Base-by-base conservation (phyloP, 192 early-diverging fungal genomes). In the Chytriomyces hyalinus region DNA sequence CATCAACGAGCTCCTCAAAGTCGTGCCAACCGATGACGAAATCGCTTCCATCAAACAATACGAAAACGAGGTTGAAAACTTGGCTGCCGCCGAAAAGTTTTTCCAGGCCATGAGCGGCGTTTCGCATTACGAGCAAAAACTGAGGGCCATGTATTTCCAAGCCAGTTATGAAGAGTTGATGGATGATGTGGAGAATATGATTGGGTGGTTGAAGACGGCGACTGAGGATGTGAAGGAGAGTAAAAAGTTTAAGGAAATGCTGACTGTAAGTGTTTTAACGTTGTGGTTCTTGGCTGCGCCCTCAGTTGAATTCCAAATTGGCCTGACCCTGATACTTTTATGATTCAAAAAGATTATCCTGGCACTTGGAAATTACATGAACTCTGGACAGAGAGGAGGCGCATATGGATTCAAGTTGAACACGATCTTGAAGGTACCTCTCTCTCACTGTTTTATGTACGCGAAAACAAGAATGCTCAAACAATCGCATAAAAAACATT, bases 301-400 rank as follows among this genome's bases (percentile, higher is more conserved):
- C n/a, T n/a, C n/a, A n/a, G n/a, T n/a, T n/a, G n/a, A n/a, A n/a
- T n/a, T n/a, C n/a, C n/a, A n/a, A n/a, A n/a, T n/a, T n/a, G n/a
- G n/a, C n/a, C n/a, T 71, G 36, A 36, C 36, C 36, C 36, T 59
- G 48, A 26, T 26, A 0, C 24, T 53, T 67, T n/a, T 15, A 9
- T 71, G 17, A 10, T 75, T 69, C 3, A 2, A 36, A 26, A 36
- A 82, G 81, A 78, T 87, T 22, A 86, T 88, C 70, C 76, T 88
- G 11, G 85, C 87, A 6, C 75, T 88, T 61, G 87, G 87, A 50
- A 88, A 88, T 72, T 88, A 88, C 50, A 82, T 88, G 83, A 88
- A 88, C 65, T 67, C 83, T 17, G 87, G 83, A 20, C 79, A 80
- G 46, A 66, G 87, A 70, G 87, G 86, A 45, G 83, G 84, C 46